phyloP scores from a whole-genome alignment of 371 early-diverging fungal genomes.

The Saksenaea oblongispora region DNA sequence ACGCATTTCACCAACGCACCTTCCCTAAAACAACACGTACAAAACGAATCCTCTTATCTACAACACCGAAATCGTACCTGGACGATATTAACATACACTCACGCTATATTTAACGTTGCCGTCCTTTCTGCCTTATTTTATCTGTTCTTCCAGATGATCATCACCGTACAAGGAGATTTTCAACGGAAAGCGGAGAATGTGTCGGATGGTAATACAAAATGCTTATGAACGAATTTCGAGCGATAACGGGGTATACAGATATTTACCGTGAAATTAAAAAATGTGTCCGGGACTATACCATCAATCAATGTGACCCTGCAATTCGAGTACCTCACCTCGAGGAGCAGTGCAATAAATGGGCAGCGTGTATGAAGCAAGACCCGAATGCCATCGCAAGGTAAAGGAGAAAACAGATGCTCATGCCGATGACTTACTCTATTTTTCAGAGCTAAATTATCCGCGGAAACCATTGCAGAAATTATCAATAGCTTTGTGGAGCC shows the following conservation, averaged over 20 bases:
- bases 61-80: constrained; percentile 28
- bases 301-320: constrained; percentile 74
- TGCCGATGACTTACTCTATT: background rate
- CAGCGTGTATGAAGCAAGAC: constrained; percentile 75
- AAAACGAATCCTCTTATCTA: background rate
- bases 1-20: background rate
- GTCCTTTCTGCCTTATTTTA: constrained; percentile 54
- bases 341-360: constrained; percentile 75
- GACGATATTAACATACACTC: constrained; percentile 53
- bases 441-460: constrained; percentile 64
- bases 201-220: background rate
- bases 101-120: constrained; percentile 61
- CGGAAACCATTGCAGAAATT: constrained; percentile 81
- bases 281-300: constrained; percentile 69
- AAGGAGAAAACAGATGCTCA: background rate
- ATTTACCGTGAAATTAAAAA: constrained; percentile 51
- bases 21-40: background rate
- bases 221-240: no score
- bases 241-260: background rate
- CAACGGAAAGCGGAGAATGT: constrained; percentile 56
- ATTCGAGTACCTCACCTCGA: constrained; percentile 83
- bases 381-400: constrained; percentile 68
- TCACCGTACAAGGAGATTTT: constrained; percentile 68
- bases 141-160: constrained; percentile 58
- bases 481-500: constrained; percentile 80